phyloP scores from a whole-genome alignment of 2,329 filamentous ascomycete genomes.

The Fusarium ambrosium region DNA sequence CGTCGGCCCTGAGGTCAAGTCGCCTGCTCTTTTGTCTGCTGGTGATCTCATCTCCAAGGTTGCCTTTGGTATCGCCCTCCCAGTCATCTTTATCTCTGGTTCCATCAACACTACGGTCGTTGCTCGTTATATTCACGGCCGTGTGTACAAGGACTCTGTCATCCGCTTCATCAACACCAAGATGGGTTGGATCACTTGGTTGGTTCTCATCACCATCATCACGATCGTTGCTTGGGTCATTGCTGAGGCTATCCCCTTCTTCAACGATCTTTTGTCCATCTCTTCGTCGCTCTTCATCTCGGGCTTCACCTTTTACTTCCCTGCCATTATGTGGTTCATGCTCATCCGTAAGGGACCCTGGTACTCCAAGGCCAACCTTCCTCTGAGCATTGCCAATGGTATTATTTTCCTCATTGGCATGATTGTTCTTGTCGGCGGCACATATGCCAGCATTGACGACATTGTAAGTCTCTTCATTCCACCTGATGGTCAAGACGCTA shows the following conservation, averaged over 20 bases:
- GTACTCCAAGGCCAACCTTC: constrained; percentile 49
- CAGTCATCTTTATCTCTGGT: constrained; percentile 81
- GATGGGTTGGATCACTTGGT: constrained; percentile 68
- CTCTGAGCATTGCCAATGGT: constrained; percentile 43
- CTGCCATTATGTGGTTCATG: constrained; percentile 60
- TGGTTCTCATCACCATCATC: constrained; percentile 66
- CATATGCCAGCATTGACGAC: constrained; percentile 50
- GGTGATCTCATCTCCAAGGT: constrained; percentile 71
- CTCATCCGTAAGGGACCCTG: constrained; percentile 52
- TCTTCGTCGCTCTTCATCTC: constrained; percentile 65
- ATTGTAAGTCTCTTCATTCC: constrained; percentile 44
- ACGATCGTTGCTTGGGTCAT: constrained; percentile 79
- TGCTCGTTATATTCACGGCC: constrained; percentile 61
- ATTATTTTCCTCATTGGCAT: constrained; percentile 50
- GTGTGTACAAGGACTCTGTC: constrained; percentile 59
- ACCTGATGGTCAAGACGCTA: constrained; percentile 10
- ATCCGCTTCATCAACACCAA: constrained; percentile 63
- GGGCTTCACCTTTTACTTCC: constrained; percentile 58
- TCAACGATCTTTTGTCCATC: constrained; percentile 74
- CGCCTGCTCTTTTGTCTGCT: constrained; percentile 77
- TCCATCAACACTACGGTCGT: constrained; percentile 73
- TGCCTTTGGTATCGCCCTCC: constrained; percentile 77
- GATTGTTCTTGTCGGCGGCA: constrained; percentile 51
- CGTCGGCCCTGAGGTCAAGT: constrained; percentile 72
- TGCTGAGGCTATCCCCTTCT: constrained; percentile 80